These are phyloP conservation scores for Lipomyces spencermartinsiae DNA, from an alignment of 805 yeast species.

Conservation along the genomic window DNA sequence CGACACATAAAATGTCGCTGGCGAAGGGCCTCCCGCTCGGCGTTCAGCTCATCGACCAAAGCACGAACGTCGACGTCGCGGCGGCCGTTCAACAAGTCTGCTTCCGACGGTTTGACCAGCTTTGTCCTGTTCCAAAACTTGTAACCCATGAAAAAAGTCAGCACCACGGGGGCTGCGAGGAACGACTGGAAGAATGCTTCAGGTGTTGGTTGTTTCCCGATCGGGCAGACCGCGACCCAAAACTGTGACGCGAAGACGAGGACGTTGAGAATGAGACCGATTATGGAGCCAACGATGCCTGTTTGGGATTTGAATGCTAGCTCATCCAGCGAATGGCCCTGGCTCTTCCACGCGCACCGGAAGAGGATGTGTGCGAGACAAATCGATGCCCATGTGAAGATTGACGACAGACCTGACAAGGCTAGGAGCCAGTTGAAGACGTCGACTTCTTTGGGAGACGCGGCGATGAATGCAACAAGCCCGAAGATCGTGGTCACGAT, in stretches of 20 bases:
- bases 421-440: conserved; percentile 80
- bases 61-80: conserved; percentile 64
- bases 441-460: conserved; percentile 55
- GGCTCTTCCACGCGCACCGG: conserved; percentile 63
- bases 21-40: conserved; percentile 59
- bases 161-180: conserved; percentile 54
- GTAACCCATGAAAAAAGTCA: conserved; percentile 57
- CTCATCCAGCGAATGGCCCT: conserved; percentile 74
- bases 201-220: conserved; percentile 52
- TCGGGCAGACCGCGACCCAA: conserved; percentile 81
- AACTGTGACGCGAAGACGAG: conserved; percentile 76
- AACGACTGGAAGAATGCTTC: conserved; percentile 59
- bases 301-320: conserved; percentile 68
- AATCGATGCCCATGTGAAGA: conserved; percentile 80
- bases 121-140: conserved; percentile 54
- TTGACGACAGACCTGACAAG: conserved; percentile 75
- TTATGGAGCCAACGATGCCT: conserved; percentile 71
- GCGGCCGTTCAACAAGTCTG: conserved; percentile 70
- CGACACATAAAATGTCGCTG: conserved; percentile 57
- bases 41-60: conserved; percentile 61
- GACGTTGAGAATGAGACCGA: conserved; percentile 65
- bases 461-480: conserved; percentile 65
- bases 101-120: conserved; percentile 55
- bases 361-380: conserved; percentile 72
- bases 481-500: conserved; percentile 56